These are phyloP conservation scores for Carex pumila DNA, from an alignment of 176 grass and related monocot species.

Conservation along the genomic window DNA sequence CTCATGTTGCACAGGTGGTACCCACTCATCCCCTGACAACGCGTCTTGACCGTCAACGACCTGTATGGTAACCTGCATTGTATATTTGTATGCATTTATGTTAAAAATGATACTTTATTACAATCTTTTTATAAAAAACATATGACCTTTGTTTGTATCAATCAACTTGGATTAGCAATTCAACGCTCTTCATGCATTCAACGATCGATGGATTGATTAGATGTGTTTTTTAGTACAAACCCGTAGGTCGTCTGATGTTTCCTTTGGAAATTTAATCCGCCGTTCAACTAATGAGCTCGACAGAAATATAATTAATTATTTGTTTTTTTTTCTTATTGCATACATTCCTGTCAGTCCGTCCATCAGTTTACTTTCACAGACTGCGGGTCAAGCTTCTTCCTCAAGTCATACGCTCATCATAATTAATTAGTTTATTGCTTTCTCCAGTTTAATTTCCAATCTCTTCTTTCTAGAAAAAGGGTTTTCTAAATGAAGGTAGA, in stretches of 20 bases:
- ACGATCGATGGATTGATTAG: neutral
- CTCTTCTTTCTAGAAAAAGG: neutral
- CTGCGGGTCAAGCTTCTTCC: neutral
- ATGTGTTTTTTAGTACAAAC: neutral
- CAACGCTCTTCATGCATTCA: neutral
- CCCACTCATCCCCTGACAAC: constrained; percentile 13
- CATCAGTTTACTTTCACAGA: neutral
- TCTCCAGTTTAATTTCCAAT: neutral
- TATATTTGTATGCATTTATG: neutral
- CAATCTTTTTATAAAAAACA: neutral
- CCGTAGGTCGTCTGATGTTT: neutral
- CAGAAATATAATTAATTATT: neutral
- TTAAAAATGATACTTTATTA: neutral
- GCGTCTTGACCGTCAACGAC: constrained; percentile 18
- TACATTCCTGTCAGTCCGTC: neutral
- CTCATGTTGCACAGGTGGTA: neutral
- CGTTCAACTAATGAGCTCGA: constrained; percentile 1
- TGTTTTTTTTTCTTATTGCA: no score
- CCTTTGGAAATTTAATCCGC: neutral
- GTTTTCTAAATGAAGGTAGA: neutral
- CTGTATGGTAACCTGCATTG: neutral
- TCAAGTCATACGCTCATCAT: neutral
- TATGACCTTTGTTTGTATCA: neutral
- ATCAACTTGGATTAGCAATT: neutral
- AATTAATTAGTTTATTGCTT: neutral